Evolutionary conservation across 2,329 filamentous ascomycete species (phyloP).

Genomic region (Fonsecaea multimorphosa): DNA sequence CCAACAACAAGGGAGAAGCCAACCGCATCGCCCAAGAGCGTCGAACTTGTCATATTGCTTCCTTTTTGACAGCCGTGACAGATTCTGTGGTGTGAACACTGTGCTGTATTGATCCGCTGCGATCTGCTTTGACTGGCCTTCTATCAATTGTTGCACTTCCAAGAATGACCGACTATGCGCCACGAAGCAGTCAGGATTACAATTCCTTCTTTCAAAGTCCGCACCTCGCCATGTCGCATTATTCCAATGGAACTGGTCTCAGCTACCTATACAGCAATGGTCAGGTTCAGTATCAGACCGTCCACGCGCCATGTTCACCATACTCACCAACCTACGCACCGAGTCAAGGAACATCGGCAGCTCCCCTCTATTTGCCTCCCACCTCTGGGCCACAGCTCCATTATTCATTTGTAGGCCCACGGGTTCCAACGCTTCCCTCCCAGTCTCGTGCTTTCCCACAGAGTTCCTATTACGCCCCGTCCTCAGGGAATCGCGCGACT

Average conservation of each 20-base stretch:
- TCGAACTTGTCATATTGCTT: slow-evolving; percentile 31
- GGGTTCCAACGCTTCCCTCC: slow-evolving; percentile 40
- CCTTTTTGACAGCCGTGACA: slow-evolving; percentile 34
- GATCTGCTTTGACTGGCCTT: slow-evolving; percentile 30
- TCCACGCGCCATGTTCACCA: slow-evolving; percentile 44
- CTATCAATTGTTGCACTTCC: slow-evolving; percentile 29
- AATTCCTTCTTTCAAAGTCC: slow-evolving; percentile 35
- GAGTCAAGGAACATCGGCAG: slow-evolving; percentile 44
- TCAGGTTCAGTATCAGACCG: slow-evolving; percentile 40
- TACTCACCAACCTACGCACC: slow-evolving; percentile 48
- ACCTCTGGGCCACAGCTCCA: slow-evolving; percentile 42
- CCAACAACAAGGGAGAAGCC: slow-evolving; percentile 5
- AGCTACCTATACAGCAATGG: slow-evolving; percentile 40
- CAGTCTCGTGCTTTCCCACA: slow-evolving; percentile 43
- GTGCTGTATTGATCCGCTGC: slow-evolving; percentile 28
- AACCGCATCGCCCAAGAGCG: slow-evolving; percentile 8
- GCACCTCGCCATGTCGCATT: slow-evolving; percentile 41
- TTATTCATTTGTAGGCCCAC: slow-evolving; percentile 42
- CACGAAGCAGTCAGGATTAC: slow-evolving; percentile 47
- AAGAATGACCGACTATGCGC: slow-evolving; percentile 50
- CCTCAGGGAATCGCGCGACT: slow-evolving; percentile 45
- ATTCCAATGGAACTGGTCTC: slow-evolving; percentile 40
- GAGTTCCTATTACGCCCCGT: slow-evolving; percentile 42
- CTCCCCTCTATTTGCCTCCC: slow-evolving; percentile 44
- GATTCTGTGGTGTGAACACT: slow-evolving; percentile 17